Percentiles rank a stretch among this genome's conserved stretches.
Conservation (phyloP, 176 grass and related monocot genomes). For the maize (Zea mays) region DNA sequence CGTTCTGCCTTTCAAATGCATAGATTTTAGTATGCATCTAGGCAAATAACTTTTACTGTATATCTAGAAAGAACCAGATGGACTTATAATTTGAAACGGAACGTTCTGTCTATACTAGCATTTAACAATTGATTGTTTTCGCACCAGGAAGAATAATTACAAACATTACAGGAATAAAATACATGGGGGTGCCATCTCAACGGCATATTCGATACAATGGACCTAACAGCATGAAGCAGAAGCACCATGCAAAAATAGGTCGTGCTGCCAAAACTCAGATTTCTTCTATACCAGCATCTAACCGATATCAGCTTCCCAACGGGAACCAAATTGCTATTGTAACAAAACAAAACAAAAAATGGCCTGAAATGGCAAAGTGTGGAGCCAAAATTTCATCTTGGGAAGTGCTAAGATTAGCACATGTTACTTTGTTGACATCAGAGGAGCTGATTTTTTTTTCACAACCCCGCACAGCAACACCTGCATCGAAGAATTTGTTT, state of each 20-base stretch:
- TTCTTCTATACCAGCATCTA: slow-evolving; percentile 47
- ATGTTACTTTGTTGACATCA: not conserved
- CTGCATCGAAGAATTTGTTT: slow-evolving; percentile 27
- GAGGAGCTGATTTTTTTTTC: not conserved
- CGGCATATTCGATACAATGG: slow-evolving; percentile 39
- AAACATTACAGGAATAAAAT: slow-evolving; percentile 58
- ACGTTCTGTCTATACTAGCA: slow-evolving; percentile 34
- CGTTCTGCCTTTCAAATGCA: no score
- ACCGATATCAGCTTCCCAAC: slow-evolving; percentile 33
- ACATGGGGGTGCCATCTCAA: slow-evolving; percentile 43
- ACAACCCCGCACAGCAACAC: slow-evolving; percentile 16
- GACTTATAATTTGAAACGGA: no score
- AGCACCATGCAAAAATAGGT: slow-evolving; percentile 38
- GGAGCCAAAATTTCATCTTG: slow-evolving; percentile 26
- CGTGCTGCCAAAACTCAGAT: slow-evolving; percentile 35
- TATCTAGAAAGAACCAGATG: no score
- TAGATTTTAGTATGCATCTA: no score
- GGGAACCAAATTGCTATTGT: slow-evolving; percentile 23
- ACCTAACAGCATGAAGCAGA: slow-evolving; percentile 26
- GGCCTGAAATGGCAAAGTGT: slow-evolving; percentile 20
- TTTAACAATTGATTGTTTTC: slow-evolving; percentile 35
- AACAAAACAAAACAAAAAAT: slow-evolving; percentile 26
- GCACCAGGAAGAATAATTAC: slow-evolving; percentile 56
- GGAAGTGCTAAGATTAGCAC: slow-evolving; percentile 15
- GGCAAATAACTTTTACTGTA: no score